Evolutionary conservation across 1,139 yeast species (phyloP).

Genomic region (Zygoascus sp.): DNA sequence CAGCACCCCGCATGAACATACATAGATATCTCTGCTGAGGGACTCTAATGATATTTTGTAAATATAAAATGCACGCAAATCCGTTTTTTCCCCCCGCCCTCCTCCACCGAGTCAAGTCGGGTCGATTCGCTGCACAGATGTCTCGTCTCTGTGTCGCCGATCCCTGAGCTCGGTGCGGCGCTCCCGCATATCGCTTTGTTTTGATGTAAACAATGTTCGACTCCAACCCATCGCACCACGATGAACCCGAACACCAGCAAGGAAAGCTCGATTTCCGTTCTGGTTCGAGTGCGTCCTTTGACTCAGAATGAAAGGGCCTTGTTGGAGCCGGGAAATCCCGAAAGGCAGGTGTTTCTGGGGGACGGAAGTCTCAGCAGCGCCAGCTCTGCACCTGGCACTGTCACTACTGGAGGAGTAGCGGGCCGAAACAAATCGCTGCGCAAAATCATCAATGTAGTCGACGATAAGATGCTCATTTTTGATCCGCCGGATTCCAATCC

Average conservation of each 20-base stretch:
- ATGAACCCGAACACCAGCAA: slow-evolving; percentile 24
- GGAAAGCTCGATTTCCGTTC: slow-evolving; percentile 70
- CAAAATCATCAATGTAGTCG: slow-evolving; percentile 75
- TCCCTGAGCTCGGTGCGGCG: neutral
- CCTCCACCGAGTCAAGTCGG: neutral
- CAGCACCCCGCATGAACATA: neutral
- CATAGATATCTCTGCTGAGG: too few relatives aligned
- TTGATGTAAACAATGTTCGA: neutral
- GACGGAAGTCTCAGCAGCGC: slow-evolving; percentile 47
- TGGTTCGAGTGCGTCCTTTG: slow-evolving; percentile 77
- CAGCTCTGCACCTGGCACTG: slow-evolving; percentile 4
- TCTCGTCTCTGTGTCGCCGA: too few relatives aligned
- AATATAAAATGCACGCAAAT: neutral
- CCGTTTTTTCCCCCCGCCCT: neutral
- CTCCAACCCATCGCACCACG: neutral
- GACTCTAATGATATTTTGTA: too few relatives aligned
- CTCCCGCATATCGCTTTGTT: neutral
- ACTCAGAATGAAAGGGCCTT: slow-evolving; percentile 52
- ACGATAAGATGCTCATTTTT: slow-evolving; percentile 82
- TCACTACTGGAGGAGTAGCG: slow-evolving; percentile 36
- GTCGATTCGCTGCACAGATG: neutral
- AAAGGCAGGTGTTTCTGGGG: slow-evolving; percentile 45
- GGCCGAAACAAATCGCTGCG: slow-evolving; percentile 41
- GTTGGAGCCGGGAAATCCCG: slow-evolving; percentile 29
- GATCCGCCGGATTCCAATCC: slow-evolving; percentile 84